A percentile compares a stretch with the other conserved stretches of the same genome.
Conservation (phyloP, 129 eudicot species). For the Mikania micrantha region DNA sequence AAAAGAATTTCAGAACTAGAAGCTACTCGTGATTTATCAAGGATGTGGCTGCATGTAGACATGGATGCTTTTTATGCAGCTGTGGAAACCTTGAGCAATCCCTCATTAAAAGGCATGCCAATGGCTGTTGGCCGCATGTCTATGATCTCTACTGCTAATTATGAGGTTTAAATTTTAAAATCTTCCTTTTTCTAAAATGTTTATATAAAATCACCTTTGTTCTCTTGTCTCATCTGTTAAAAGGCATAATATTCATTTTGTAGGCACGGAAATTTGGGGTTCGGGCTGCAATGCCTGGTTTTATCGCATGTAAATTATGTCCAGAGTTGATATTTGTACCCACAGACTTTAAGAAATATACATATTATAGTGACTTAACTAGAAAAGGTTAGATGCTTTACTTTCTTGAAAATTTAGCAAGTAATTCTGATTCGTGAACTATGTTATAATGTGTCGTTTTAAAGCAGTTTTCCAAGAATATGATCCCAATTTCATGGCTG, state of each 20-base stretch:
- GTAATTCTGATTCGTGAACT: neutral
- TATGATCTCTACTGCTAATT: conserved; percentile 96
- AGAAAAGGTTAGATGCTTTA: conserved; percentile 60
- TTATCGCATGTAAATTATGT: conserved; percentile 90
- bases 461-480: conserved; percentile 66
- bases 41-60: conserved; percentile 92
- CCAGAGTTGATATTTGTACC: conserved; percentile 91
- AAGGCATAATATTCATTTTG: conserved; percentile 17
- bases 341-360: conserved; percentile 79
- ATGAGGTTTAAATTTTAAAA: conserved; percentile 58
- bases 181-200: neutral
- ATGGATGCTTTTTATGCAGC: conserved; percentile 99
- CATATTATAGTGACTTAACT: conserved; percentile 77
- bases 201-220: neutral
- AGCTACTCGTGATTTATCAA: conserved; percentile 78
- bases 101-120: conserved; percentile 72
- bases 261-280: conserved; percentile 96
- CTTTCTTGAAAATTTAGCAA: neutral
- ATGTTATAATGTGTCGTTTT: neutral
- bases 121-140: conserved; percentile 99
- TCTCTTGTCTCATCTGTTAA: neutral
- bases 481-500: conserved; percentile 79
- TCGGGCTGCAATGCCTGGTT: conserved; percentile 99
- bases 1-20: conserved; percentile 70
- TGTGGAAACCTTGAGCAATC: conserved; percentile 85